Evolutionary conservation across 225 moss, liverwort and hornwort genomes (phyloP).

Genomic region (Bryum argenteum): DNA sequence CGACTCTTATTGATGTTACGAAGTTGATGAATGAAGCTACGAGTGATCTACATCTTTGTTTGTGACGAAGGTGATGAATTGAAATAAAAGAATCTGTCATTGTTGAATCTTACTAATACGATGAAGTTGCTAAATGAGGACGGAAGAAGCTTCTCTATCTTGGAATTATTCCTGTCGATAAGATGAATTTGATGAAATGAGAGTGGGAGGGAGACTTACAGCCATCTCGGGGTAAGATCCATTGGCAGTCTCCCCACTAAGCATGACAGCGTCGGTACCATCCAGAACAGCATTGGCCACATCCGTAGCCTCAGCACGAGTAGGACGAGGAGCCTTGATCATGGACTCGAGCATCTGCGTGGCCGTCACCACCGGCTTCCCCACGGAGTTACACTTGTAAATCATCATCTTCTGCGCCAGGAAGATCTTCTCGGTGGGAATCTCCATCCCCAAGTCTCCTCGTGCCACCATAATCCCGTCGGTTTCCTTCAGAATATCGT

Average conservation of each 20-base stretch:
- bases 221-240: conserved; percentile 81
- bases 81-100: no score
- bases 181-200: no score
- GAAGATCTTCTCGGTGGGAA: conserved; percentile 89
- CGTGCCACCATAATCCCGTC: conserved; percentile 90
- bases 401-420: conserved; percentile 98
- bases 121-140: no score
- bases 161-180: no score
- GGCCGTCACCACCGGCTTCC: conserved; percentile 89
- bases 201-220: conserved; percentile 24
- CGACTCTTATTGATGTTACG: background rate
- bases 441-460: conserved; percentile 95
- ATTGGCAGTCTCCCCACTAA: conserved; percentile 94
- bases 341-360: conserved; percentile 98
- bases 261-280: conserved; percentile 85
- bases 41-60: no score
- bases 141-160: no score
- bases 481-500: conserved; percentile 76
- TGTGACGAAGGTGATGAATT: no score
- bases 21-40: background rate
- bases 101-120: no score
- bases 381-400: conserved; percentile 82
- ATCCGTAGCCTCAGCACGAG: conserved; percentile 88
- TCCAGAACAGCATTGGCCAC: conserved; percentile 90
- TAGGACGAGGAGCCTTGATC: conserved; percentile 85